These are phyloP conservation scores for Spiraea crenata DNA, from an alignment of 331 rosid genomes.

Conservation along the genomic window DNA sequence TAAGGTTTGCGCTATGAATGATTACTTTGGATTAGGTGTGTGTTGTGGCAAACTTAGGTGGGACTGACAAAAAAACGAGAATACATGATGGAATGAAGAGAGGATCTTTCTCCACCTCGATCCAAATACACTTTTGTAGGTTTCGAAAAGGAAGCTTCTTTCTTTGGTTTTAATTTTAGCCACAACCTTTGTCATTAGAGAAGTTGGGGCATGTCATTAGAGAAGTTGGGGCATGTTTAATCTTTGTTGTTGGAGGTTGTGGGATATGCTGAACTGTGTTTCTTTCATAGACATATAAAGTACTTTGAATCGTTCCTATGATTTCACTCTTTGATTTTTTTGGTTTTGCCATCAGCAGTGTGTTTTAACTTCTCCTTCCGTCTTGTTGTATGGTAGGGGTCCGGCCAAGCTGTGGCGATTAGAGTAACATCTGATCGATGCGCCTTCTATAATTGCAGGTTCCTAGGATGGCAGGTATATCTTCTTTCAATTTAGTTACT, in stretches of 20 bases:
- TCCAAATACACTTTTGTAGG: not conserved
- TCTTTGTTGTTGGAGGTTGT: constrained; percentile 6
- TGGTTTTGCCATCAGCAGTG: not conserved
- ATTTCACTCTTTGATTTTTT: not conserved
- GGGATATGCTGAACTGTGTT: not conserved
- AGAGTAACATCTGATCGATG: constrained; percentile 95
- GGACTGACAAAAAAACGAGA: not conserved
- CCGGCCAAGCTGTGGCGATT: constrained; percentile 92
- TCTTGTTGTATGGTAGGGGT: constrained; percentile 53
- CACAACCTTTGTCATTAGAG: not conserved
- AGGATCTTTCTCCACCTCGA: not conserved
- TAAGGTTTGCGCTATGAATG: not conserved
- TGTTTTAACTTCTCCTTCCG: not conserved
- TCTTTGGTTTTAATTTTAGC: not conserved
- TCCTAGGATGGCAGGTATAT: constrained; percentile 94
- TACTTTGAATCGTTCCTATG: not conserved
- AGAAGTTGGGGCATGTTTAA: constrained; percentile 4
- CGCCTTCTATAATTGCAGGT: constrained; percentile 89
- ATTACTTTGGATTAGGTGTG: not conserved
- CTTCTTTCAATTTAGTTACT: constrained; percentile 1
- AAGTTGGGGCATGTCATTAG: not conserved
- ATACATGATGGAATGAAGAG: not conserved
- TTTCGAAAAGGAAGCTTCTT: not conserved
- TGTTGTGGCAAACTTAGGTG: not conserved
- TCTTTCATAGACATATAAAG: not conserved